Evolutionary conservation across 176 grass and related monocot species (phyloP), one percentile per base, ranked within the genome.

Genomic region (Calamus simplicifolius): DNA sequence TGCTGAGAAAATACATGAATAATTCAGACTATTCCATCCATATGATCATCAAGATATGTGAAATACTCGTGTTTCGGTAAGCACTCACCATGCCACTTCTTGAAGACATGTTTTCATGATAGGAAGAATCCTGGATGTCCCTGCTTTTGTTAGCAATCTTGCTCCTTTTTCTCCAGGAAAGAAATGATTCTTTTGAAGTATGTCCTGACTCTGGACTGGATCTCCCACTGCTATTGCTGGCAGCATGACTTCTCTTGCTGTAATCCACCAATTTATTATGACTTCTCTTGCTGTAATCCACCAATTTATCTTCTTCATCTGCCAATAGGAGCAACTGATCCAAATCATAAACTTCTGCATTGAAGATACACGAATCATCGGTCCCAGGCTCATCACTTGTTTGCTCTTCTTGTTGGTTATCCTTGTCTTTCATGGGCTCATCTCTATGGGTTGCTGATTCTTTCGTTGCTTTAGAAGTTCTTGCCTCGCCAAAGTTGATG

Each of bases 171-270:
- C 54, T 69, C 71, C 87, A 85, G 7, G 71, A 65, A 15, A 81
- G 59, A 57, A 82, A 49, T 48, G 75, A 56, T 21, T 72, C 65
- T 54, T 82, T 90, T 16, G 79, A 82, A 21, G 70, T 77, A 4
- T 64, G 80, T 17, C 53, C 73, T 0, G 67, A 63, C 21, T 90
- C 87, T 4, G 87, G 87, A 70, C 82, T 90, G 1, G 79, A 77
- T 21, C 65, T 58, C 1, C 79, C 82, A 23, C 85, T 89, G 6
- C 61, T 61, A 54, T 79, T 79, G 35, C 79, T 82, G 6, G 59
- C 18, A 26, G 70, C 68, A 29, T 65, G 80, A 27, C 77, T 55
- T 13, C 72, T 81, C 58, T 19, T 80, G 52, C 56, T 58, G n/a
- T 60, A 82, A 58, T 72, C 61, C 19, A 60, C n/a, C n/a, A n/a